These are phyloP conservation scores for Neostapfia colusana DNA, from an alignment of 176 grass and related monocot genomes.

Conservation along the genomic window DNA sequence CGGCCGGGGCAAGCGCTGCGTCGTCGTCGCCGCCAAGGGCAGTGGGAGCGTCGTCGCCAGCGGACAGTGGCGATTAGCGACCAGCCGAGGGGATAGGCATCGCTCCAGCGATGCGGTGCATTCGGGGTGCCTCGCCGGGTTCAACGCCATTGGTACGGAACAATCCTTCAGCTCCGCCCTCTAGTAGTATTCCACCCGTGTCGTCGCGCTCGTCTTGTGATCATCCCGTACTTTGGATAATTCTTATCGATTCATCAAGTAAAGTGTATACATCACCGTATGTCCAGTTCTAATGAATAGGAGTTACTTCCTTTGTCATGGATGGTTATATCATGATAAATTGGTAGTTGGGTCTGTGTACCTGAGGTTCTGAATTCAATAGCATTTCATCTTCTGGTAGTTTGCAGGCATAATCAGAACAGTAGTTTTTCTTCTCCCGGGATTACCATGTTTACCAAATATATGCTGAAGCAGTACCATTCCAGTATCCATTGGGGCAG, in stretches of 20 bases:
- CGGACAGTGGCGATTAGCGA: not conserved
- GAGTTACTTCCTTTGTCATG: not conserved
- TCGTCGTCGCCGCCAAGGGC: not conserved
- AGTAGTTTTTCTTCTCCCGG: not conserved
- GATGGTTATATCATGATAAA: not conserved
- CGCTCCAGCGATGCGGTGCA: not conserved
- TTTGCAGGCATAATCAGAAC: conserved; percentile 4
- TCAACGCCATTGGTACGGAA: not conserved
- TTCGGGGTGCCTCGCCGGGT: not conserved
- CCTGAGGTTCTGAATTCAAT: conserved; percentile 1
- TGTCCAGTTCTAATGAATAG: not conserved
- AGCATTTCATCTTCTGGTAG: not conserved
- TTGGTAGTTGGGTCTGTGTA: not conserved
- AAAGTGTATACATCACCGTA: not conserved
- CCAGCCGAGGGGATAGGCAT: not conserved
- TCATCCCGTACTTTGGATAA: not conserved
- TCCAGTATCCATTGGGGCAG: not conserved
- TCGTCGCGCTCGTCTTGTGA: not conserved
- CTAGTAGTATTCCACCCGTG: not conserved
- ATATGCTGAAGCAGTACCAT: not conserved
- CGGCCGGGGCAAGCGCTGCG: not conserved
- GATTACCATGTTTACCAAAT: not conserved
- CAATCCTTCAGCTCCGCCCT: not conserved
- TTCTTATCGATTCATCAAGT: not conserved
- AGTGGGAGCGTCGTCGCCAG: too few species aligned